These are phyloP conservation scores for Xylaria sp. DNA, from an alignment of 2,329 filamentous ascomycete species.

Conservation along the genomic window DNA sequence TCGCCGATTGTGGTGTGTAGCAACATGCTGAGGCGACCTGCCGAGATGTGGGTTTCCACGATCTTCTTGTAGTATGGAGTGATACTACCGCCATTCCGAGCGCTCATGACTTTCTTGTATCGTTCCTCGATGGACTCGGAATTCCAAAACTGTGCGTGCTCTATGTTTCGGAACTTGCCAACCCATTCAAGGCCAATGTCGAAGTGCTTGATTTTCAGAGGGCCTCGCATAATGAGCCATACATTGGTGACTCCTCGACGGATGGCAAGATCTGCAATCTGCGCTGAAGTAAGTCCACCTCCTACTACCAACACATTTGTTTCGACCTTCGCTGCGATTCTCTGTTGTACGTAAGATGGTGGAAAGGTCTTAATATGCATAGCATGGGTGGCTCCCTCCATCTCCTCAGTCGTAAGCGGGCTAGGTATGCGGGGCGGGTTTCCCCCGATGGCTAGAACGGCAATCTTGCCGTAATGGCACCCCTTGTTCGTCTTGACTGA, in stretches of 20 bases:
- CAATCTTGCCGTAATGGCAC: slow-evolving; percentile 62
- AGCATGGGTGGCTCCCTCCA: slow-evolving; percentile 59
- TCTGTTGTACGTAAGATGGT: slow-evolving; percentile 54
- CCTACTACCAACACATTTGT: slow-evolving; percentile 75
- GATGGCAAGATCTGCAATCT: slow-evolving; percentile 71
- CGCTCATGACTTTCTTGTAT: slow-evolving; percentile 66
- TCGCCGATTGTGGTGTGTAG: slow-evolving; percentile 61
- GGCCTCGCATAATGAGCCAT: slow-evolving; percentile 70
- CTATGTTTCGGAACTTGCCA: slow-evolving; percentile 79
- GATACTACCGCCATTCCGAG: slow-evolving; percentile 77
- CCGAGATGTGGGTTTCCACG: slow-evolving; percentile 63
- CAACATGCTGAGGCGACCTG: slow-evolving; percentile 59
- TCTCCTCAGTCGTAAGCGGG: slow-evolving; percentile 29
- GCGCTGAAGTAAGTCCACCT: slow-evolving; percentile 77
- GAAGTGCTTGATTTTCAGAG: slow-evolving; percentile 71
- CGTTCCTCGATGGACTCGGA: slow-evolving; percentile 74
- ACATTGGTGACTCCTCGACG: slow-evolving; percentile 69
- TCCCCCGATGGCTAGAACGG: slow-evolving; percentile 74
- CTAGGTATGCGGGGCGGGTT: slow-evolving; percentile 60
- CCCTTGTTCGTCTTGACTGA: slow-evolving; percentile 63
- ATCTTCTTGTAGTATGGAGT: slow-evolving; percentile 71
- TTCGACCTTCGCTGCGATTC: slow-evolving; percentile 54
- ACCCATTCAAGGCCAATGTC: slow-evolving; percentile 81
- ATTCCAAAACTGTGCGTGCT: slow-evolving; percentile 78
- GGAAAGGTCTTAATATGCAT: slow-evolving; percentile 67